Percentiles rank a stretch among this genome's conserved stretches.
These are phyloP conservation scores for Metarhizium brunneum DNA, from an alignment of 2,329 filamentous ascomycete genomes.

Conservation along the genomic window DNA sequence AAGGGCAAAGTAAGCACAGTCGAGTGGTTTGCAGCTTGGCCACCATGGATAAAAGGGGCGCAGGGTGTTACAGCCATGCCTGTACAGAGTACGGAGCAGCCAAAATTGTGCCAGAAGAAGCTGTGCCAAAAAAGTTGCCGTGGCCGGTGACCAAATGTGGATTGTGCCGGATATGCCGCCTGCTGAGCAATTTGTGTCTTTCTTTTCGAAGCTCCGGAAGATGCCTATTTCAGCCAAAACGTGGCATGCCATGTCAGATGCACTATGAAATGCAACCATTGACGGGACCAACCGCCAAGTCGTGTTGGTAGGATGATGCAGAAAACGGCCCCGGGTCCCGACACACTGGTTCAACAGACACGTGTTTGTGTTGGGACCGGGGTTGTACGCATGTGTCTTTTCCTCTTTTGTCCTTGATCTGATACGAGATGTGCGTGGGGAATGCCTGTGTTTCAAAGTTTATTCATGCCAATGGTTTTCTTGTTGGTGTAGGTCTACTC, in stretches of 20 bases:
- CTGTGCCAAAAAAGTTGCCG: no score
- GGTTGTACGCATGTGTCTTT: background rate
- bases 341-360: background rate
- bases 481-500: background rate
- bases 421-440: background rate
- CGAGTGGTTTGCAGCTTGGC: background rate
- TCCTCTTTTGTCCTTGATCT: background rate
- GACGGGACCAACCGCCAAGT: background rate
- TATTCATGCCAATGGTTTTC: background rate
- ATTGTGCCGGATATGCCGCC: background rate
- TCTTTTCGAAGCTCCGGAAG: background rate
- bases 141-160: background rate
- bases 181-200: background rate
- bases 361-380: background rate
- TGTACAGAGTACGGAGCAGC: no score
- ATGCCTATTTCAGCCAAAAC: background rate
- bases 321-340: background rate
- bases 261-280: background rate
- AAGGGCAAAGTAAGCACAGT: conserved; percentile 1
- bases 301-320: background rate
- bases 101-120: no score
- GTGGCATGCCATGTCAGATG: background rate
- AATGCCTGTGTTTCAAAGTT: background rate
- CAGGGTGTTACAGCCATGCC: background rate
- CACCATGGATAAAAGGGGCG: background rate